Evolutionary conservation across 2,329 filamentous ascomycete genomes (phyloP).

Genomic region (Monilinia fructigena): DNA sequence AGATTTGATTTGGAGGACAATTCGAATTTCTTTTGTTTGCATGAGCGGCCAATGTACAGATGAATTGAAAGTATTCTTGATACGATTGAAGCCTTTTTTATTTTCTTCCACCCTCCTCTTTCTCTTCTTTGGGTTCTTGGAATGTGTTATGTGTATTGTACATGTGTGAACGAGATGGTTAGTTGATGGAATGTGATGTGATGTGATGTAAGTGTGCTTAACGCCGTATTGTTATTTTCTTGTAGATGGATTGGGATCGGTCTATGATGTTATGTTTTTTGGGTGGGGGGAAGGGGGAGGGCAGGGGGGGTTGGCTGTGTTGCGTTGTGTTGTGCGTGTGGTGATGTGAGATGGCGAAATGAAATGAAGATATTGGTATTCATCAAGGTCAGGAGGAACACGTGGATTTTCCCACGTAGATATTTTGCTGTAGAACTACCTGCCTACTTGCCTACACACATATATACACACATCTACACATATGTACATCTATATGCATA

Average conservation of each 20-base stretch:
- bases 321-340: background rate
- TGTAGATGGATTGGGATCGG: background rate
- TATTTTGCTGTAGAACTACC: background rate
- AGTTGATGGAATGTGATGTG: background rate
- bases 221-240: background rate
- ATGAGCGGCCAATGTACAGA: background rate
- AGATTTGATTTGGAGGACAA: background rate
- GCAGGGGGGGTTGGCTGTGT: too few relatives aligned
- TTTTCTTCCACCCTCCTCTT: background rate
- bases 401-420: too few relatives aligned
- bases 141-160: too few relatives aligned
- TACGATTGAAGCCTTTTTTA: background rate
- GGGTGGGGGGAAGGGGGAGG: too few relatives aligned
- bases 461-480: too few relatives aligned
- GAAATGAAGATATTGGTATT: too few relatives aligned
- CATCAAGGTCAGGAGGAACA: too few relatives aligned
- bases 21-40: background rate
- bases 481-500: too few relatives aligned
- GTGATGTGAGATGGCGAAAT: background rate
- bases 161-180: too few relatives aligned
- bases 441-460: too few relatives aligned
- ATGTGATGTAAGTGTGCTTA: background rate
- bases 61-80: background rate
- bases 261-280: background rate
- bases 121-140: background rate